Evolutionary conservation across 2,329 filamentous ascomycete genomes (phyloP), one percentile per base, ranked within the genome.

Genomic region (Botrytis fragariae): DNA sequence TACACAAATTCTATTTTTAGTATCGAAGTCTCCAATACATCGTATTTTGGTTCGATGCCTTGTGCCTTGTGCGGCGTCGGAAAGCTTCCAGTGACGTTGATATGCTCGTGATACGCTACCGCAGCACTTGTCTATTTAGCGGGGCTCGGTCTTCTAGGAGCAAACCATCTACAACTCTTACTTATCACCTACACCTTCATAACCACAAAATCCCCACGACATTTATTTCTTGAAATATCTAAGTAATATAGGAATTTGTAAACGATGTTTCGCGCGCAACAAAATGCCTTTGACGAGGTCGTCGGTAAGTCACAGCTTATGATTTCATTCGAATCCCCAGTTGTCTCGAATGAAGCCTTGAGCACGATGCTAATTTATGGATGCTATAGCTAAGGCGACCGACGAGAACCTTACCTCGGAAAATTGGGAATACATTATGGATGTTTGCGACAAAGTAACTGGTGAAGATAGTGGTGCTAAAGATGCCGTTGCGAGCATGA

Each of bases 401-500:
- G 96, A 99, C 84, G 96, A 99, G 87, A 99, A 98, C 84, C 89
- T 98, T 79, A 98, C 81, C 16, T 81, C 84, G 74, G 87, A 88
- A 83, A 92, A 92, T 82, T 93, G 91, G 91, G 91, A 92, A 81
- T 91, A 80, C 77, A 83, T 83, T 76, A 83, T 83, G 82, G 82
- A 84, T 79, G 82, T 83, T 44, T 83, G 82, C 78, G 82, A 84
- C 74, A 83, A 83, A 76, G 82, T 83, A 42, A 80, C 78, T 10
- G 79, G 78, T 44, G 82, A 83, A 68, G 81, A 82, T 65, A 86
- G 81, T 67, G 85, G 83, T 73, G 86, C 88, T 72, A 91, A 91
- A 83, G 90, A 92, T 84, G 91, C 87, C 39, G 90, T 93, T 74
- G 88, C 89, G 63, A 88, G 90, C 74, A 87, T 93, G 85, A 93